Percentiles rank a stretch among this genome's conserved stretches.
Conservation (phyloP, 1,139 yeast genomes). For the Geotrichum fermentans region DNA sequence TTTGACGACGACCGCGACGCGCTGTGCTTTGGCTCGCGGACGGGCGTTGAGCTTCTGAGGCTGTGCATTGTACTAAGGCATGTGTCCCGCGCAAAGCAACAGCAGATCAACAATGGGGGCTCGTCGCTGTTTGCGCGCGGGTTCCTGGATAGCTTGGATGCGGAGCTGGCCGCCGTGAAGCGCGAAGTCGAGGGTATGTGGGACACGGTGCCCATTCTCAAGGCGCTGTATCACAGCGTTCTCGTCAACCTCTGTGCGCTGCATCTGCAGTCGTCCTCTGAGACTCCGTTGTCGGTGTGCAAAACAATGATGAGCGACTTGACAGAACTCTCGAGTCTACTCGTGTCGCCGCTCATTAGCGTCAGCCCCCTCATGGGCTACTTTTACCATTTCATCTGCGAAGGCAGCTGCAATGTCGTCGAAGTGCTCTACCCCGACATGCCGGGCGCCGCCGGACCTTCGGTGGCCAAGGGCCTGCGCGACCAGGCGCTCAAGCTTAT, state of each 20-base stretch:
- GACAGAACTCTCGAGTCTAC: conserved; percentile 22
- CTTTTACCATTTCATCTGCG: conserved; percentile 17
- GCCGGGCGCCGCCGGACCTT: not conserved
- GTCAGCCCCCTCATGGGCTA: conserved; percentile 31
- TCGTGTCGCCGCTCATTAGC: conserved; percentile 31
- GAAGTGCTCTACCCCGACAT: too few relatives aligned
- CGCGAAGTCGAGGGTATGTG: conserved; percentile 27
- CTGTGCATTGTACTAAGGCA: conserved; percentile 26
- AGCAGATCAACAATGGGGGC: not conserved
- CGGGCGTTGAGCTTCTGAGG: conserved; percentile 29
- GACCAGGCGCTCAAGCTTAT: not conserved
- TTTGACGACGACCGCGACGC: conserved; percentile 25
- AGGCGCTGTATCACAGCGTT: conserved; percentile 31
- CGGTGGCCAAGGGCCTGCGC: not conserved
- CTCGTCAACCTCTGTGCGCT: conserved; percentile 20
- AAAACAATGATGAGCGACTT: conserved; percentile 17
- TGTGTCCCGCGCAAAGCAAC: conserved; percentile 4
- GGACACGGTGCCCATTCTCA: conserved; percentile 33
- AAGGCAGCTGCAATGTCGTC: conserved; percentile 3
- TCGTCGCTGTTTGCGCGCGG: not conserved
- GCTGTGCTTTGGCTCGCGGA: conserved; percentile 25
- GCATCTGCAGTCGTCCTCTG: conserved; percentile 15
- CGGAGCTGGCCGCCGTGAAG: conserved; percentile 22
- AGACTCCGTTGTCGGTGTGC: conserved; percentile 4
- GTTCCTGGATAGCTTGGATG: conserved; percentile 3